Percentiles rank a stretch among this genome's conserved stretches.
phyloP scores from a whole-genome alignment of 2,329 filamentous ascomycete genomes.

The Exophiala spinifera region DNA sequence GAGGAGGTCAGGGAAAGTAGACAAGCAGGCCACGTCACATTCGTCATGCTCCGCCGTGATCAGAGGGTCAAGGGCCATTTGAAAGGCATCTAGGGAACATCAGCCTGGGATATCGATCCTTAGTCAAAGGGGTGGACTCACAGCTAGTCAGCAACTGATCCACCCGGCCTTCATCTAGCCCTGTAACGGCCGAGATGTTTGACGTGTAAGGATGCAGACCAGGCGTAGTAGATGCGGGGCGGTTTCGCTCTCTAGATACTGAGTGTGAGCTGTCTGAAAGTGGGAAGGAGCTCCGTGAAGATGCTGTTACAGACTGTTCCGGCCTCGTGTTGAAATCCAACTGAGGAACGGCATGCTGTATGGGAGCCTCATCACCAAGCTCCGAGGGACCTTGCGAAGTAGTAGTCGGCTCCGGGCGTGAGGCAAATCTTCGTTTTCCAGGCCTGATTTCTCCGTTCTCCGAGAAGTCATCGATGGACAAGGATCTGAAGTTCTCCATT shows the following conservation, averaged over 20 bases:
- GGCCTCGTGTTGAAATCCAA: too few relatives aligned
- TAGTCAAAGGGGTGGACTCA: neutral
- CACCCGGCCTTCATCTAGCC: constrained; percentile 3
- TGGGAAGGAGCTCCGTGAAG: neutral
- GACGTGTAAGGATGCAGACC: constrained; percentile 2
- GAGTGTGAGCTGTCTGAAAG: neutral
- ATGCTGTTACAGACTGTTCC: too few relatives aligned
- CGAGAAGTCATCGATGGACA: constrained; percentile 13
- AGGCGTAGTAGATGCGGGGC: neutral
- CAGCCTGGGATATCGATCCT: neutral
- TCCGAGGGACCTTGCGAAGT: neutral
- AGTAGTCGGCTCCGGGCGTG: neutral
- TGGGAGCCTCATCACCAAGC: neutral
- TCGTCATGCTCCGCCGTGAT: neutral
- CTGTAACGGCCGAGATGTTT: constrained; percentile 2
- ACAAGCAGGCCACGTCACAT: constrained; percentile 2
- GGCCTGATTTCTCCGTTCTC: constrained; percentile 8
- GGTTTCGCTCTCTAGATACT: neutral
- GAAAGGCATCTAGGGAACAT: constrained; percentile 7
- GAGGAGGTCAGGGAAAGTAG: constrained; percentile 11
- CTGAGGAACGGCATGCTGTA: too few relatives aligned
- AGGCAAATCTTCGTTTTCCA: neutral
- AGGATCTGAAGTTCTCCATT: constrained; percentile 14
- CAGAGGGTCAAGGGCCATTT: constrained; percentile 5
- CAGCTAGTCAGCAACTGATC: constrained; percentile 12